Evolutionary conservation across 495 filamentous ascomycete species (phyloP).

Genomic region (Clohesyomyces aquaticus): DNA sequence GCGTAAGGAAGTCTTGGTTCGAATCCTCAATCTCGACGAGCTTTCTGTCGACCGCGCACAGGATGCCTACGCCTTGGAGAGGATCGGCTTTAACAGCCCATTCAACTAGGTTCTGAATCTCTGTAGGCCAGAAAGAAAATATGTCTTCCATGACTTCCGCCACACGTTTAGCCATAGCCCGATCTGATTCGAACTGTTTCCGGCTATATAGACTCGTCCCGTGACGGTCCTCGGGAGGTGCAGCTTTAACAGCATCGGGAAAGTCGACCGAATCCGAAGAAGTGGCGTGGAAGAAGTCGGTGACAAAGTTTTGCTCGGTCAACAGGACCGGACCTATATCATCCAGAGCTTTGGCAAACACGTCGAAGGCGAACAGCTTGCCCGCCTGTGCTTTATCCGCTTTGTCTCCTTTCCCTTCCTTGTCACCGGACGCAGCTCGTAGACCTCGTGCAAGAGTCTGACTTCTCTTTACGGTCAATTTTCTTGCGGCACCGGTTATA

Average conservation of each 20-base stretch:
- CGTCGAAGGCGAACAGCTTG: slow-evolving; percentile 74
- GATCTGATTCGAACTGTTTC: slow-evolving; percentile 80
- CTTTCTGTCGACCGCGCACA: slow-evolving; percentile 77
- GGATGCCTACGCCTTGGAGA: slow-evolving; percentile 87
- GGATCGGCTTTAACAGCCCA: slow-evolving; percentile 82
- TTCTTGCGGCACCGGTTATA: slow-evolving; percentile 75
- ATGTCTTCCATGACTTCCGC: slow-evolving; percentile 84
- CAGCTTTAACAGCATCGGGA: slow-evolving; percentile 69
- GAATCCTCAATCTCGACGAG: slow-evolving; percentile 78
- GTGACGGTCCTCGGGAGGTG: slow-evolving; percentile 66
- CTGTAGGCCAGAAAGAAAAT: slow-evolving; percentile 76
- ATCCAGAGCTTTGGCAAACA: slow-evolving; percentile 77
- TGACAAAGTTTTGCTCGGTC: slow-evolving; percentile 91
- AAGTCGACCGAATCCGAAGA: slow-evolving; percentile 79
- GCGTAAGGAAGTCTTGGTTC: slow-evolving; percentile 87
- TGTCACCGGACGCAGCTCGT: slow-evolving; percentile 67
- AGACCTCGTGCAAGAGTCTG: slow-evolving; percentile 80
- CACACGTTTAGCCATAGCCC: slow-evolving; percentile 76
- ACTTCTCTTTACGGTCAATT: slow-evolving; percentile 87
- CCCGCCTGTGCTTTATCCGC: slow-evolving; percentile 68
- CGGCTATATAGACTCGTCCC: slow-evolving; percentile 71
- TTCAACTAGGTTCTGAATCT: slow-evolving; percentile 79
- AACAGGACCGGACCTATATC: slow-evolving; percentile 79
- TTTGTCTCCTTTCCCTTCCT: slow-evolving; percentile 66
- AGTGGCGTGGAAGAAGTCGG: slow-evolving; percentile 89